Base-by-base conservation (phyloP, 2,329 filamentous ascomycete species). In the Diplodia intermedia region DNA sequence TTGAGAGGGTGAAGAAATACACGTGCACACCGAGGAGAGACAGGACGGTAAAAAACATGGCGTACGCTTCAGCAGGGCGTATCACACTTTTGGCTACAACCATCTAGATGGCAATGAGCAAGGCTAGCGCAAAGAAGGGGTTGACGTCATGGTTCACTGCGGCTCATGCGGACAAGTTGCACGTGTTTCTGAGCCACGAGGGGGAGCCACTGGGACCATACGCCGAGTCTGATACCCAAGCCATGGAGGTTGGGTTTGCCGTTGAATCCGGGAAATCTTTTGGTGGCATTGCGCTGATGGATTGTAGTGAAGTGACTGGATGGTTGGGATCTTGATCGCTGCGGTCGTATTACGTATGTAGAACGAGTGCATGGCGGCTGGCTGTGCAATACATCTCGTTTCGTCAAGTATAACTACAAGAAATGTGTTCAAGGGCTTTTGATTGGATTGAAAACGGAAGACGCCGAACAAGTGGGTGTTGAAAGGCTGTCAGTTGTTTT, bases 201-300 rank as follows among this genome's bases (percentile, higher is more conserved):
- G 1, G 73, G 72, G 43, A 73, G 69, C 75, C 75, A 78, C 63
- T 75, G 74, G 1, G 76, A 63, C 55, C 77, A 77, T 50, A 72
- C 72, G 49, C 75, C 75, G 9, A 78, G 68, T 12, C 76, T 71
- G 49, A 78, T 77, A 1, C 76, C 76, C 29, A 77, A 73, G 2
- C 76, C 75, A 65, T 78, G 77, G 61, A 75, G 74, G 49, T 78
- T 75, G 29, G 69, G 69, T 53, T 75, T 75, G 1, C 75, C 76
- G 12, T 61, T n/a, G 60, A 76, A 73, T 2, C 31, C 29, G 4
- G 49, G 49, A 15, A 49, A 65, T 23, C 36, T 55, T 7, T 18
- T 29, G 7, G n/a, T 6, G 2, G 15, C 6, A 1, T 20, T 11
- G 18, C 53, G 29, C 14, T n/a, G 26, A 6, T 36, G 31, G 6